Conservation (phyloP, 2,329 filamentous ascomycete species). For the Nigrospora osmanthi region DNA sequence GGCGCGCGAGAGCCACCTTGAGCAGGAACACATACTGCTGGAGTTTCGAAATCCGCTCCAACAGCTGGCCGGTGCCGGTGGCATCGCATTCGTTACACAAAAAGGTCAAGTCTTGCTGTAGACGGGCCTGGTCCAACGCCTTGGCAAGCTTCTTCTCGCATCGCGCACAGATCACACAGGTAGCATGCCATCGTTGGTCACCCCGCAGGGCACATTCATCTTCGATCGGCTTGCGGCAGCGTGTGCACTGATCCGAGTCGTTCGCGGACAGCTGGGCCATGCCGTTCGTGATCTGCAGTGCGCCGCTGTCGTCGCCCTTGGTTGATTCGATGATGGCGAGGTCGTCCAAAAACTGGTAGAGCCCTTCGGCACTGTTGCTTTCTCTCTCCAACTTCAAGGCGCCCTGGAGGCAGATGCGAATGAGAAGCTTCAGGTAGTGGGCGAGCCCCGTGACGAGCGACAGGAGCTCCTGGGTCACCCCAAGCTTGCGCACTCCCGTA, state of each 20-base stretch:
- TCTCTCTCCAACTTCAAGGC: slow-evolving; percentile 87
- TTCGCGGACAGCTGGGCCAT: slow-evolving; percentile 62
- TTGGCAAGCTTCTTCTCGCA: slow-evolving; percentile 59
- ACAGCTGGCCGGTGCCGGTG: slow-evolving; percentile 33
- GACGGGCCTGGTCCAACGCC: slow-evolving; percentile 60
- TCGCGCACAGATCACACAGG: slow-evolving; percentile 70
- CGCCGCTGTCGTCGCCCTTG: slow-evolving; percentile 60
- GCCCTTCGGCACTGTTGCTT: slow-evolving; percentile 61
- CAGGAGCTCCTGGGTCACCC: slow-evolving; percentile 96
- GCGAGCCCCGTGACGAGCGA: slow-evolving; percentile 92
- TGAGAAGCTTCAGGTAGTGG: slow-evolving; percentile 95
- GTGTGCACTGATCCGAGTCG: slow-evolving; percentile 75
- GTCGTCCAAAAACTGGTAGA: slow-evolving; percentile 77
- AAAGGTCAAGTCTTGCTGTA: slow-evolving; percentile 61
- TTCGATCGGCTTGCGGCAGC: slow-evolving; percentile 82
- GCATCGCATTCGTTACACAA: slow-evolving; percentile 64
- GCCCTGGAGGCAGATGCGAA: slow-evolving; percentile 92
- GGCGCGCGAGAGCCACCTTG: slow-evolving; percentile 79
- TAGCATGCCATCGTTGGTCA: slow-evolving; percentile 75
- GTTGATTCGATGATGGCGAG: slow-evolving; percentile 75
- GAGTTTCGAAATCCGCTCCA: slow-evolving; percentile 74
- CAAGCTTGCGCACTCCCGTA: slow-evolving; percentile 79
- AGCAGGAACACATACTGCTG: slow-evolving; percentile 93
- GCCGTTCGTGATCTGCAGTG: slow-evolving; percentile 54
- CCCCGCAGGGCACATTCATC: slow-evolving; percentile 78